A percentile compares a stretch with the other conserved stretches of the same genome.
Conservation (phyloP, 192 early-diverging fungal genomes). For the Chytriomyces sp. region DNA sequence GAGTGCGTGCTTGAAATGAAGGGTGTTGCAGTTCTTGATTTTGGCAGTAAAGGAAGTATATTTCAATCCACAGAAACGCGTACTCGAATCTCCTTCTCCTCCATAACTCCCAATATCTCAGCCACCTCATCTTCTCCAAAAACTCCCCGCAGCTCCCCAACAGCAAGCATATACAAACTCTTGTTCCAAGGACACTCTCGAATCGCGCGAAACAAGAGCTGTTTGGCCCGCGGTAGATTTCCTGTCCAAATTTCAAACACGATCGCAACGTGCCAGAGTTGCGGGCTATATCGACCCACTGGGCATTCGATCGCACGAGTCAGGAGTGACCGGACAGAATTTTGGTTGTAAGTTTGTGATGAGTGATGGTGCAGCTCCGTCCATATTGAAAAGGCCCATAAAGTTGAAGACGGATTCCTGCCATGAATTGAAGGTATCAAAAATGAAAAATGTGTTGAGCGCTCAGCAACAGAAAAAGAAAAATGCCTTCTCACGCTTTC, state of each 20-base stretch:
- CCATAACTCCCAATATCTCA: slow-evolving; percentile 61
- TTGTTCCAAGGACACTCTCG: slow-evolving; percentile 68
- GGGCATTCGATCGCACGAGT: slow-evolving; percentile 54
- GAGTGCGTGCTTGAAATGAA: no score
- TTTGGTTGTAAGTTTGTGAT: slow-evolving; percentile 50
- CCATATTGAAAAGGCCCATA: slow-evolving; percentile 65
- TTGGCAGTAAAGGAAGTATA: no score
- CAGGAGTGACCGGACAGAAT: slow-evolving; percentile 64
- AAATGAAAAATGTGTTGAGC: neutral
- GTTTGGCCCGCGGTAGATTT: slow-evolving; percentile 50
- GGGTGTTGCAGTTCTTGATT: no score
- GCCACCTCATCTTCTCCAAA: slow-evolving; percentile 56
- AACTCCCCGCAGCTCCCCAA: slow-evolving; percentile 45
- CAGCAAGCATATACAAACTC: slow-evolving; percentile 58
- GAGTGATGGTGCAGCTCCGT: slow-evolving; percentile 58
- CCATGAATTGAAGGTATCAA: slow-evolving; percentile 48
- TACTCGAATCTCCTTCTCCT: slow-evolving; percentile 71
- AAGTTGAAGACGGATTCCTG: slow-evolving; percentile 52
- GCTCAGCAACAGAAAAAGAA: neutral
- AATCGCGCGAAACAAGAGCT: slow-evolving; percentile 62
- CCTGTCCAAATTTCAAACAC: slow-evolving; percentile 60
- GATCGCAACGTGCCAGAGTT: slow-evolving; percentile 69
- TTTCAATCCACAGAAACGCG: slow-evolving; percentile 23
- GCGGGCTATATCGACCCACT: slow-evolving; percentile 52
- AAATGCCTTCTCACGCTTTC: slow-evolving; percentile 42